Conservation (phyloP, 1,284 basidiomycete genomes). For the Microbotryomycetes sp. region DNA sequence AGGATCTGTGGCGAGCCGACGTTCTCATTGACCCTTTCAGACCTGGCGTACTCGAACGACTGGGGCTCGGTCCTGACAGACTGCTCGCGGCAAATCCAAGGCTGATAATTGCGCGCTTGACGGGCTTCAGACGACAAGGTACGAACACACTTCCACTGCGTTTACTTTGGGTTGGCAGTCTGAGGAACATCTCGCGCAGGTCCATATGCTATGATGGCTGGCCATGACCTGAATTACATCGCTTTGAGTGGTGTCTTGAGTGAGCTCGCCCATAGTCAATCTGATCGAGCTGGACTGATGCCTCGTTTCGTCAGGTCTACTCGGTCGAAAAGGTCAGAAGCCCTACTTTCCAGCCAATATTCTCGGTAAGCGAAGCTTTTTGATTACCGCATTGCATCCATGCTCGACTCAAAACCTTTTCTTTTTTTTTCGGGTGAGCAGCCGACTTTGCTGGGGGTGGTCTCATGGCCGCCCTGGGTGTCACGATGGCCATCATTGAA, state of each 20-base stretch:
- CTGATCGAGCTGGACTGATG: too few relatives aligned
- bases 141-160: conserved; percentile 21
- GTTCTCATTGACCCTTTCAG: conserved; percentile 76
- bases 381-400: too few relatives aligned
- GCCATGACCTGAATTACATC: conserved; percentile 79
- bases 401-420: not conserved
- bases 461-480: conserved; percentile 62
- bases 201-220: conserved; percentile 40
- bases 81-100: conserved; percentile 48
- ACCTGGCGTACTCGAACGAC: conserved; percentile 70
- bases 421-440: not conserved
- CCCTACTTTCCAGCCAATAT: conserved; percentile 69
- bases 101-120: conserved; percentile 41
- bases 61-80: conserved; percentile 68
- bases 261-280: conserved; percentile 40
- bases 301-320: conserved; percentile 30
- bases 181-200: not conserved
- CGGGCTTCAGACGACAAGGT: conserved; percentile 41
- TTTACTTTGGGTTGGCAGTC: not conserved
- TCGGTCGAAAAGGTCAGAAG: conserved; percentile 47
- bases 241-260: conserved; percentile 70
- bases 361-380: conserved; percentile 47
- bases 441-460: conserved; percentile 79
- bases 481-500: conserved; percentile 67
- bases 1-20: conserved; percentile 50